Evolutionary conservation across 208 protist genomes (phyloP), one percentile per base, ranked within the genome.

Genomic region (Novymonas esmeraldas): DNA sequence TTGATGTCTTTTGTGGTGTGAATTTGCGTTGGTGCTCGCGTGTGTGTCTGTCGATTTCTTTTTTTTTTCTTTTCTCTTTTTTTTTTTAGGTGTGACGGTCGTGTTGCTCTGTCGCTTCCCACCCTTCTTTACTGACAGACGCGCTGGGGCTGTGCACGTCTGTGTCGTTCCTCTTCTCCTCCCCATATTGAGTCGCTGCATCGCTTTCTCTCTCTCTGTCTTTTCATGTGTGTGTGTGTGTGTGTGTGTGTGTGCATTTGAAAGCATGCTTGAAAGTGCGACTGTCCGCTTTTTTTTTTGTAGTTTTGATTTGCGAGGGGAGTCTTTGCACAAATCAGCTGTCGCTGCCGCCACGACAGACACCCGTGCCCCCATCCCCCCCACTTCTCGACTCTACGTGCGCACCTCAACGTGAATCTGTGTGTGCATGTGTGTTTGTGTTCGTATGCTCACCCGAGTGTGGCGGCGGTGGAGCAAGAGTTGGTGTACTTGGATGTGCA

Each of bases 141-240:
- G 16, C 14, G 14, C 42, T 48, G 16, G 4, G 6, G 14, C 22
- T 31, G n/a, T n/a, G n/a, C n/a, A n/a, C n/a, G n/a, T n/a, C 58
- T 38, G 38, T 28, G 41, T 73, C 29, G 42, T 48, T 67, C 14
- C 13, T 56, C 44, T 26, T 63, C 62, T 57, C 36, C 33, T 52
- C 55, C 48, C 54, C 46, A 51, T n/a, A 51, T 31, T 13, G 6
- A 13, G 9, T 6, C 0, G 10, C 22, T 51, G n/a, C n/a, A 2
- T 14, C 14, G 24, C 22, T 3, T 14, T 48, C 16, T 11, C 16
- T 51, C 46, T 51, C n/a, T 29, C 11, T 29, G n/a, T 24, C 29
- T 24, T 26, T 42, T 13, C n/a, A 5, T 29, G 54, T 44, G 33
- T 44, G 54, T 59, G 16, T 59, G n/a, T 44, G 33, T 57, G 29